phyloP scores from a whole-genome alignment of 2,329 filamentous ascomycete species.

The Gnomoniopsis smithogilvyi region DNA sequence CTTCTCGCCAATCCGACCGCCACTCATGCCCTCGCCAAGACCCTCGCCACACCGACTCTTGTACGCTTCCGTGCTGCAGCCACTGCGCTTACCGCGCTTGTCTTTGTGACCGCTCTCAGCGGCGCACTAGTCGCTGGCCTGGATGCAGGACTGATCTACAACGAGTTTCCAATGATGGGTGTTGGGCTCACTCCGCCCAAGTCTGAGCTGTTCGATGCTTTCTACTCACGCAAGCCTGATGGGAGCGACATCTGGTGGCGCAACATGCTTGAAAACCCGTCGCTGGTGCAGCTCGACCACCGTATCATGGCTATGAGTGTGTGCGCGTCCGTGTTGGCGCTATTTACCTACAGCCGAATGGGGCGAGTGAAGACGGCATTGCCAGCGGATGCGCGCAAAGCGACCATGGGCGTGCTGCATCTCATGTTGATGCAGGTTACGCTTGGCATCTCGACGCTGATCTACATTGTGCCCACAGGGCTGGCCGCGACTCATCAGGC shows the following conservation, averaged over 20 bases:
- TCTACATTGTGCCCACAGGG: conserved; percentile 89
- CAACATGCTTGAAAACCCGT: conserved; percentile 96
- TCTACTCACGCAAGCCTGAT: conserved; percentile 79
- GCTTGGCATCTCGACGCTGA: conserved; percentile 84
- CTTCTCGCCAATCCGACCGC: conserved; percentile 65
- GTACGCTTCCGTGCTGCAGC: conserved; percentile 71
- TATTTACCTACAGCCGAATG: conserved; percentile 78
- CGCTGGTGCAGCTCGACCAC: conserved; percentile 92
- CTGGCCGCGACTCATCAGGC: conserved; percentile 92
- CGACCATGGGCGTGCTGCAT: conserved; percentile 76
- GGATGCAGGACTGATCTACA: conserved; percentile 96
- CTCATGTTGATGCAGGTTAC: conserved; percentile 78
- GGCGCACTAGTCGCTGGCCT: conserved; percentile 91
- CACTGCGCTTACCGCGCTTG: conserved; percentile 66
- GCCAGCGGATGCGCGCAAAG: conserved; percentile 62
- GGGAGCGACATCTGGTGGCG: conserved; percentile 89
- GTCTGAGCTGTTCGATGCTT: conserved; percentile 78
- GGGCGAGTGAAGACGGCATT: conserved; percentile 56
- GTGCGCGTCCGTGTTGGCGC: conserved; percentile 73
- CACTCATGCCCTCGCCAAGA: conserved; percentile 57
- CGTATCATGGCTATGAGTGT: conserved; percentile 87
- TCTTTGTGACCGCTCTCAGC: conserved; percentile 90
- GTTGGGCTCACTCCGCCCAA: conserved; percentile 75
- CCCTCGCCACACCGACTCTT: conserved; percentile 65
- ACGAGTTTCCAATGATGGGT: conserved; percentile 97